A percentile compares a stretch with the other conserved stretches of the same genome.
Evolutionary conservation across 2,329 filamentous ascomycete genomes (phyloP).

Genomic region (Nemania diffusa): DNA sequence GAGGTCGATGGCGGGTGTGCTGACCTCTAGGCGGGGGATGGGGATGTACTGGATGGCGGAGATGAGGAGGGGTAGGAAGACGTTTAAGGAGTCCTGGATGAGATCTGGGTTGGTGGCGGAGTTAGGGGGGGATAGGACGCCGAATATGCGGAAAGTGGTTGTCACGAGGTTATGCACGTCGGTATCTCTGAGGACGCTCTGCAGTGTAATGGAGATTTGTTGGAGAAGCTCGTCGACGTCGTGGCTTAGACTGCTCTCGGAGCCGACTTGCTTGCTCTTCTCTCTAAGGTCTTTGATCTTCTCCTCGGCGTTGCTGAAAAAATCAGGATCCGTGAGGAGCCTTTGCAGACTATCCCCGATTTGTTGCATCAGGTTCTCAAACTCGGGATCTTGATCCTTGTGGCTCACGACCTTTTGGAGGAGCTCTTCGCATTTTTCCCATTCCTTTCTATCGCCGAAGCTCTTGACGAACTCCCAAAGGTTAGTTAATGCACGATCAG

Average conservation of each 20-base stretch:
- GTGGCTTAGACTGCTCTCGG: conserved; percentile 73
- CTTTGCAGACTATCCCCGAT: conserved; percentile 79
- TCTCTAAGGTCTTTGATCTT: conserved; percentile 62
- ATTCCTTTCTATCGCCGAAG: conserved; percentile 78
- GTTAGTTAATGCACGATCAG: conserved; percentile 79
- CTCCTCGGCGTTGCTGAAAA: conserved; percentile 78
- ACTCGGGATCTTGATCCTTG: conserved; percentile 80
- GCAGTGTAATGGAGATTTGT: conserved; percentile 74
- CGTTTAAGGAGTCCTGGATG: conserved; percentile 77
- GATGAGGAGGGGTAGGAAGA: conserved; percentile 82
- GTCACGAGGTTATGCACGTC: conserved; percentile 76
- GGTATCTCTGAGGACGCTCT: conserved; percentile 75
- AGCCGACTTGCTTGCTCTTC: conserved; percentile 71
- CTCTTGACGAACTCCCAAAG: conserved; percentile 84
- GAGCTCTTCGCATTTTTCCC: conserved; percentile 76
- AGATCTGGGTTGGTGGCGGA: conserved; percentile 75
- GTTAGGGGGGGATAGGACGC: conserved; percentile 74
- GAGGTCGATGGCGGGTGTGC: conserved; percentile 83
- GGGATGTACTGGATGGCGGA: conserved; percentile 86
- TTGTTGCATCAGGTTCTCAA: conserved; percentile 80
- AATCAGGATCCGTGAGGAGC: conserved; percentile 85
- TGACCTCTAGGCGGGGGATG: conserved; percentile 89
- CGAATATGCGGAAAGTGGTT: conserved; percentile 73
- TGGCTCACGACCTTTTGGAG: conserved; percentile 79
- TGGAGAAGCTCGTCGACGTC: conserved; percentile 78